Conservation (phyloP, 2,329 filamentous ascomycete species). For the Paraconiothyrium brasiliense region DNA sequence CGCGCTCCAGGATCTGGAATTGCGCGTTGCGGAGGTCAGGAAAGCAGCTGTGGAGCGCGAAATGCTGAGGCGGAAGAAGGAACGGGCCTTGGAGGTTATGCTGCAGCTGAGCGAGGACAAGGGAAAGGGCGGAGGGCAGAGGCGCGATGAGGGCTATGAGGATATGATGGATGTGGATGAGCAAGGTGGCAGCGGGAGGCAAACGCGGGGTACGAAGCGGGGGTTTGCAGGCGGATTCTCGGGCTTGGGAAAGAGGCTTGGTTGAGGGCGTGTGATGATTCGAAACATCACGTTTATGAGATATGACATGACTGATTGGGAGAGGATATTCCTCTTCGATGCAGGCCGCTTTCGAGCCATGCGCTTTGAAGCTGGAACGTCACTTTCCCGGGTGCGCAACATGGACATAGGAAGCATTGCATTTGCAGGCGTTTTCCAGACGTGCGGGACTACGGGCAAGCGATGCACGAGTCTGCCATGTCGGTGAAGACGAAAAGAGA, state of each 20-base stretch:
- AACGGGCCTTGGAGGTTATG: constrained; percentile 48
- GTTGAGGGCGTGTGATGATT: constrained; percentile 18
- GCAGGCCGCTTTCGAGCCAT: background rate
- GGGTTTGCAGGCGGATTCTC: constrained; percentile 36
- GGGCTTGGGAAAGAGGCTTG: constrained; percentile 39
- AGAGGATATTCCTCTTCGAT: background rate
- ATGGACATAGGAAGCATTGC: background rate
- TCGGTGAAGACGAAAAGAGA: background rate
- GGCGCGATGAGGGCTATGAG: constrained; percentile 33
- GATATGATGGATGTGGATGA: constrained; percentile 52
- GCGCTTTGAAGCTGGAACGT: no score
- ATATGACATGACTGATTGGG: background rate
- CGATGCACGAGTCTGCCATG: background rate
- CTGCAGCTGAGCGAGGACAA: constrained; percentile 41
- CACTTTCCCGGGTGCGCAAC: background rate
- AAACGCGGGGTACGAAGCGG: constrained; percentile 42
- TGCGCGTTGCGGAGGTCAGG: constrained; percentile 75
- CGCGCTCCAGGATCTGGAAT: constrained; percentile 78
- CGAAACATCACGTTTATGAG: background rate
- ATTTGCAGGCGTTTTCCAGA: background rate
- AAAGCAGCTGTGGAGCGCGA: constrained; percentile 52
- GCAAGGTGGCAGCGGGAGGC: constrained; percentile 39
- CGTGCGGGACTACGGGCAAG: background rate
- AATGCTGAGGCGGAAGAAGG: constrained; percentile 54
- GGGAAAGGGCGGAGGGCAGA: constrained; percentile 31